A percentile compares a stretch with the other conserved stretches of the same genome.
These are phyloP conservation scores for Euphorbia celastroides DNA, from an alignment of 441 rosid species.

Conservation along the genomic window DNA sequence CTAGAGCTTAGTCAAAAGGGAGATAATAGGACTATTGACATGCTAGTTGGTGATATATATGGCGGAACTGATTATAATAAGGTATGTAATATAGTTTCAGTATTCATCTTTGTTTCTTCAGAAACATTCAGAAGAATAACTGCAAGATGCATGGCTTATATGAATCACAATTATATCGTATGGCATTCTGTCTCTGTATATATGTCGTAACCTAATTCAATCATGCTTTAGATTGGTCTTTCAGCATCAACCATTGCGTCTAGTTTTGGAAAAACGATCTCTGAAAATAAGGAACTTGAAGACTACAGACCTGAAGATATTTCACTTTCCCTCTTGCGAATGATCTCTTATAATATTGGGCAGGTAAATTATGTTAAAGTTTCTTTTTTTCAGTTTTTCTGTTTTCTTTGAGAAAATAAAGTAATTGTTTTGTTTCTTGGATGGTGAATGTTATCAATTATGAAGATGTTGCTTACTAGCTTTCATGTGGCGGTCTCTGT, in stretches of 20 bases:
- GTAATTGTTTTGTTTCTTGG: too few relatives aligned
- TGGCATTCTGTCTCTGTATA: not conserved
- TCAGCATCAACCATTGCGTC: conserved; percentile 99
- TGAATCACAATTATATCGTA: not conserved
- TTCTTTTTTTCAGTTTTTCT: not conserved
- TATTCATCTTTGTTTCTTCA: conserved; percentile 12
- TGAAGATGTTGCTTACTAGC: not conserved
- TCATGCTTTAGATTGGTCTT: conserved; percentile 70
- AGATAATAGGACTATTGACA: conserved; percentile 90
- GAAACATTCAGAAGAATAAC: conserved; percentile 9
- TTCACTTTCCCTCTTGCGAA: conserved; percentile 92
- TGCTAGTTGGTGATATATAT: conserved; percentile 99
- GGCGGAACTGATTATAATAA: conserved; percentile 97
- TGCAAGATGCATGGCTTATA: conserved; percentile 4
- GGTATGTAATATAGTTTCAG: conserved; percentile 40
- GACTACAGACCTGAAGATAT: conserved; percentile 98
- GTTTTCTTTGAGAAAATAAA: not conserved
- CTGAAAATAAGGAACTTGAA: conserved; percentile 86
- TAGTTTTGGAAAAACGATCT: conserved; percentile 93
- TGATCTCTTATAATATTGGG: conserved; percentile 95
- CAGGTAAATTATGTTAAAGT: not conserved
- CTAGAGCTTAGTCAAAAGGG: conserved; percentile 98
- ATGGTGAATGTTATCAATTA: not conserved
- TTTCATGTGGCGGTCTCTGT: not conserved
- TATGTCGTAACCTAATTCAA: conserved; percentile 12